phyloP scores from a whole-genome alignment of 108 stramenopile species.

The Cyclotella sp. region DNA sequence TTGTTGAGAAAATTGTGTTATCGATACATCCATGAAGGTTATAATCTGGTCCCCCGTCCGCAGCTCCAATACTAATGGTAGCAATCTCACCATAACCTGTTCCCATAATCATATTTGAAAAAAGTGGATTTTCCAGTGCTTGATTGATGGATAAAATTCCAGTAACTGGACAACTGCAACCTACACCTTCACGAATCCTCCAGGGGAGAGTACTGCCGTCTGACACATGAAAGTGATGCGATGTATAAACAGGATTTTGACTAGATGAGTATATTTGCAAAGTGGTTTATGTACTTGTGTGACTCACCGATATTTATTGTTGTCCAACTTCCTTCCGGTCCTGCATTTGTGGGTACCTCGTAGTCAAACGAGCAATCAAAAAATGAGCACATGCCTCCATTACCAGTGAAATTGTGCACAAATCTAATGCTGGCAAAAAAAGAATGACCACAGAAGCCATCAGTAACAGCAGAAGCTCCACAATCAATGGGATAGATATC shows the following conservation, averaged over 20 bases:
- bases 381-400: neutral
- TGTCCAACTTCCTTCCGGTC: neutral
- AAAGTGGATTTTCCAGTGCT: neutral
- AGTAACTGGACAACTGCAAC: neutral
- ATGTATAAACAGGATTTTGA: too few relatives aligned
- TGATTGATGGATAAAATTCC: neutral
- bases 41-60: neutral
- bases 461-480: neutral
- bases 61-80: neutral
- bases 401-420: neutral
- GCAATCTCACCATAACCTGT: conserved; percentile 10
- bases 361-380: conserved; percentile 8
- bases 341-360: neutral
- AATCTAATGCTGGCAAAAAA: neutral
- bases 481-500: conserved; percentile 5
- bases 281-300: too few relatives aligned
- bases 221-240: too few relatives aligned
- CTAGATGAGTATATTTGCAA: too few relatives aligned
- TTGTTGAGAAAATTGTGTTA: neutral
- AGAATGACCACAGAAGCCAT: neutral
- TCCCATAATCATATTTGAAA: neutral
- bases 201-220: neutral
- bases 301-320: neutral
- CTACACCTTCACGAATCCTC: neutral
- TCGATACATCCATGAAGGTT: neutral